phyloP scores from a whole-genome alignment of 2,329 filamentous ascomycete genomes.

The Massarina eburnea region DNA sequence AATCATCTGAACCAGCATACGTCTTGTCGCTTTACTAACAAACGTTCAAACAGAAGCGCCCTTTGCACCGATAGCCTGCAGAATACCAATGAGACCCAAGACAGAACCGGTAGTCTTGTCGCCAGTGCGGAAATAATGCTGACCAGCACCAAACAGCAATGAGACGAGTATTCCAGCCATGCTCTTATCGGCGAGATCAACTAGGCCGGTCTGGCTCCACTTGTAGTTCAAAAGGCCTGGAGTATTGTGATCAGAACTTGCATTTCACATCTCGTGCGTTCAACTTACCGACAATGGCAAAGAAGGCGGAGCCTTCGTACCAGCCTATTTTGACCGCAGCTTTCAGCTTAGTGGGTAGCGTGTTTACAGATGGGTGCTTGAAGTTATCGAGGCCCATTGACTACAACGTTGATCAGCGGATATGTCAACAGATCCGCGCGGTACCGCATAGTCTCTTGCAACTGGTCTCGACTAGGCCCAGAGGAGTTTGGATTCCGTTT shows the following conservation, averaged over 20 bases:
- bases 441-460: too few species aligned
- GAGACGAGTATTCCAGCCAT: conserved; percentile 31
- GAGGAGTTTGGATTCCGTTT: too few species aligned
- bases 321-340: conserved; percentile 37
- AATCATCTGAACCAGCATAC: not conserved
- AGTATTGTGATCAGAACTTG: not conserved
- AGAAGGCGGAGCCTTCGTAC: conserved; percentile 42
- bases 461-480: too few species aligned
- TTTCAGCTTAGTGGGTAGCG: conserved; percentile 28
- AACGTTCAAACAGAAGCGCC: conserved; percentile 10
- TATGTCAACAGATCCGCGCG: not conserved
- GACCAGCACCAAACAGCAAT: conserved; percentile 28
- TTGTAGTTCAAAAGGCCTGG: conserved; percentile 39
- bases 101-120: conserved; percentile 13
- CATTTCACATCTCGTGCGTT: not conserved
- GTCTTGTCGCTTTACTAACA: too few species aligned
- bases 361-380: conserved; percentile 34
- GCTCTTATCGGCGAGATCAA: conserved; percentile 35
- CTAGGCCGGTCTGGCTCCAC: conserved; percentile 34
- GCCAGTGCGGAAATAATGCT: conserved; percentile 16
- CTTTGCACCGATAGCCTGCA: conserved; percentile 17
- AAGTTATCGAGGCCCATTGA: conserved; percentile 39
- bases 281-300: conserved; percentile 34
- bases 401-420: conserved; percentile 11
- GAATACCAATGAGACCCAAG: conserved; percentile 10